These are phyloP conservation scores for Pestalotiopsis sp. DNA, from an alignment of 2,329 filamentous ascomycete species.

Conservation along the genomic window DNA sequence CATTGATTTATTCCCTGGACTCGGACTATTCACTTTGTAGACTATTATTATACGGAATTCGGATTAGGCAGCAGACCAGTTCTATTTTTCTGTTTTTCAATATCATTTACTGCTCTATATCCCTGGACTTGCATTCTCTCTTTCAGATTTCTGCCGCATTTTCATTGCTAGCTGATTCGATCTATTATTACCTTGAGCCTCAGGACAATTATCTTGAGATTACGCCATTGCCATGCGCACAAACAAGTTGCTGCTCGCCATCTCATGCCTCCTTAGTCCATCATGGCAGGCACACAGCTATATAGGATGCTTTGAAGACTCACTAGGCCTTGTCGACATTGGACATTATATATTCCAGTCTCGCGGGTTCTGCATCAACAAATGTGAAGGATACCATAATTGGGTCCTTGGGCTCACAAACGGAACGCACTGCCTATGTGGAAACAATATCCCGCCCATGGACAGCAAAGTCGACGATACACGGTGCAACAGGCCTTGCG, in stretches of 20 bases:
- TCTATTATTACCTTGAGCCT: too few species aligned
- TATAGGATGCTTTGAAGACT: conserved; percentile 18
- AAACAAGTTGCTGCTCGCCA: neutral
- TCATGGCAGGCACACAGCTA: conserved; percentile 5
- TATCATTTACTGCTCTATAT: too few species aligned
- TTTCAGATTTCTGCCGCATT: too few species aligned
- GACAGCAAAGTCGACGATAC: conserved; percentile 14
- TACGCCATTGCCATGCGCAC: neutral
- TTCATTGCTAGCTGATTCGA: too few species aligned
- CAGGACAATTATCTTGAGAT: neutral
- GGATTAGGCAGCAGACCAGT: too few species aligned
- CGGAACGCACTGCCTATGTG: conserved; percentile 20
- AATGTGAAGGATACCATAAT: neutral
- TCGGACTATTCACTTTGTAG: neutral
- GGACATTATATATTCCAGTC: conserved; percentile 14
- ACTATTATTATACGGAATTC: neutral
- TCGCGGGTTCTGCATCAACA: conserved; percentile 11
- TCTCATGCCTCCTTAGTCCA: neutral
- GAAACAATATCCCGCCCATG: conserved; percentile 12
- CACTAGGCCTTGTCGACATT: conserved; percentile 9
- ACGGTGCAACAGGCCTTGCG: conserved; percentile 16
- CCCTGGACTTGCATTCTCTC: too few species aligned
- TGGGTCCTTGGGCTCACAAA: conserved; percentile 18
- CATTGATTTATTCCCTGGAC: neutral
- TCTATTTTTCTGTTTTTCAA: too few species aligned